Evolutionary conservation across 495 filamentous ascomycete genomes (phyloP), one percentile per base, ranked within the genome.

Genomic region (Podospora pseudocomata): DNA sequence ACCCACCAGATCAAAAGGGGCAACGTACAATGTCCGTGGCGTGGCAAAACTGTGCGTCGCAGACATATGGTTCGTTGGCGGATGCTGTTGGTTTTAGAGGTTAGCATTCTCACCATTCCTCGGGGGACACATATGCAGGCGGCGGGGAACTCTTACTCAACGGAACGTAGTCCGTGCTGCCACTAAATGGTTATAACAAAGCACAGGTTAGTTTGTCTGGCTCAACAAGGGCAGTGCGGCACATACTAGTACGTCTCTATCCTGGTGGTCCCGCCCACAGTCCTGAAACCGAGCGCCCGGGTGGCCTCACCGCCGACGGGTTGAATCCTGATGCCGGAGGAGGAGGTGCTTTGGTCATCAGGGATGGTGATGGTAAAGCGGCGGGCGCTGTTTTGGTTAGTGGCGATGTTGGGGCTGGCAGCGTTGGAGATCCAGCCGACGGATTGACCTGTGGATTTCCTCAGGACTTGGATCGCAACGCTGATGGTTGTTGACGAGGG

Each of bases 21-120:
- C n/a, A 19, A n/a, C 68, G 56, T 66, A 70, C 68, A 59, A 70
- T 70, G 18, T 70, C 68, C 5, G 65, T 27, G 4, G 63, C 68
- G 55, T 61, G 61, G 19, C n/a, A 56, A 44, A 15, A 55, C 59
- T 5, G 16, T 3, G 54, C 65, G 1, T 6, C 5, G 7, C 34
- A 18, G 7, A 57, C 60, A 13, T 65, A 65, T 23, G 7, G 18
- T 2, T 60, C 64, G 30, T 49, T n/a, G 15, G 68, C 60, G 19
- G 68, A 32, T 23, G 68, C 68, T 70, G n/a, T 5, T 32, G 4
- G 13, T 49, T 49, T 49, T 11, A 49, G 2, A 4, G 32, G 20
- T 54, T 9, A 55, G 15, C 5, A 13, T 13, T 16, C 13, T 49
- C 7, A 11, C 7, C 15, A 11, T 11, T 13, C 15, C 39, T 23